phyloP scores from a whole-genome alignment of 495 filamentous ascomycete species.

The Aspergillus funiculosus region DNA sequence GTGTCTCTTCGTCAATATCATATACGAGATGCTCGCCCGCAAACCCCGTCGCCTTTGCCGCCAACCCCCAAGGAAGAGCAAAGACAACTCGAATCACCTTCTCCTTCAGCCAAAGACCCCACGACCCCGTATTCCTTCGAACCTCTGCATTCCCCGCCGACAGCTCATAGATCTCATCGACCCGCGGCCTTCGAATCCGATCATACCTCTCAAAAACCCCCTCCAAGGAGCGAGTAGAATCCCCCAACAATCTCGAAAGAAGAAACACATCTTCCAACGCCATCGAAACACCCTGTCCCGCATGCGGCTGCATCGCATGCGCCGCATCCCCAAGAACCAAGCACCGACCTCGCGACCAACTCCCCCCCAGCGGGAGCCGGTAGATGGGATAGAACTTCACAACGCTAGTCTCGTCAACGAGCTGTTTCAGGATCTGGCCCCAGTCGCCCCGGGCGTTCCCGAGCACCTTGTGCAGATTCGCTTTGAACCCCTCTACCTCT shows the following conservation, averaged over 20 bases:
- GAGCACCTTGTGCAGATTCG: slow-evolving; percentile 28
- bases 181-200: slow-evolving; percentile 27
- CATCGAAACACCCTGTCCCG: slow-evolving; percentile 43
- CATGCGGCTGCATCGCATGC: slow-evolving; percentile 43
- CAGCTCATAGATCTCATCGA: slow-evolving; percentile 21
- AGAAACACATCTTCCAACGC: slow-evolving; percentile 42
- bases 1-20: slow-evolving; percentile 27
- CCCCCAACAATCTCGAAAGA: slow-evolving; percentile 31
- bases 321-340: slow-evolving; percentile 39
- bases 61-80: slow-evolving; percentile 16
- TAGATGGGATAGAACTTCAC: slow-evolving; percentile 49
- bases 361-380: slow-evolving; percentile 38
- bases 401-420: slow-evolving; percentile 32
- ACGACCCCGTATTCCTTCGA: slow-evolving; percentile 19
- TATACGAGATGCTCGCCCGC: slow-evolving; percentile 27
- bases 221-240: slow-evolving; percentile 13
- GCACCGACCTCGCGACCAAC: slow-evolving; percentile 35
- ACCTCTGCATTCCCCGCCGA: slow-evolving; percentile 21
- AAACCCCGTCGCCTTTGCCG: slow-evolving; percentile 19
- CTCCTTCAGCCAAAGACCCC: slow-evolving; percentile 29
- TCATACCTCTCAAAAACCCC: slow-evolving; percentile 18
- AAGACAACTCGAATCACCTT: slow-evolving; percentile 11
- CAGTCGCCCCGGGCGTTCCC: slow-evolving; percentile 35
- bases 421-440: slow-evolving; percentile 35
- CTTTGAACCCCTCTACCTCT: slow-evolving; percentile 33